Base-by-base conservation (phyloP, 2,329 filamentous ascomycete species). In the Colletotrichum orbiculare region DNA sequence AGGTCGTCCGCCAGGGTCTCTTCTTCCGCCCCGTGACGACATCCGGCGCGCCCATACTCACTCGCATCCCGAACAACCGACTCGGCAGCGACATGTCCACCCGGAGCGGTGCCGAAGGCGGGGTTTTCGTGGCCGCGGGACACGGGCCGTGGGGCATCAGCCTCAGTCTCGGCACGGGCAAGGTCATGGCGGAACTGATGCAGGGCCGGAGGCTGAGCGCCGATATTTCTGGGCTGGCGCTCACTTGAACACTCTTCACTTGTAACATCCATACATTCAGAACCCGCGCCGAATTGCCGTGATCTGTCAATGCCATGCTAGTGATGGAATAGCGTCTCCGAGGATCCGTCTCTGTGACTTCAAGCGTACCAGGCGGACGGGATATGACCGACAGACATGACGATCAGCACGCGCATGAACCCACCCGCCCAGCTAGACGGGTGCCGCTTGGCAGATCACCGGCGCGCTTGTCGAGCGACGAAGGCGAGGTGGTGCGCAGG, bases 101-200 rank as follows among this genome's bases (percentile, higher is more conserved):
- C 7, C 72, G 74, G 42, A 69, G 73, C 1, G 78, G 76, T 0
- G 70, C 71, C 0, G 80, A 81, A 1, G 88, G 89, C 2, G 91
- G 91, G 4, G 88, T 95, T 0, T 94, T 87, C 73, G 74, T 94
- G 42, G 88, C 89, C 1, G 82, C 89, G 4, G 91, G 92, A 0
- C 91, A 94, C 79, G 91, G 91, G 0, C 89, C 91, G 0, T 94
- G 91, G 91, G 91, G 91, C 0, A 91, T 91, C 34, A 84, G 82
- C 52, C 72, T 88, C 71, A 81, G 82, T 13, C 76, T 92, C 37
- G 91, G 91, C 2, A 94, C 90, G 0, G 92, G 91, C 0, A 85
- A 85, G 69, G 87, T 92, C 6, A 79, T 94, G 78, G 84, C 89
- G 10, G 91, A 94, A 77, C 82, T 94, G 83, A 82, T 92, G 46